A percentile compares a stretch with the other conserved stretches of the same genome.
Conservation (phyloP, 192 early-diverging fungal species). For the Linnemannia zychae region DNA sequence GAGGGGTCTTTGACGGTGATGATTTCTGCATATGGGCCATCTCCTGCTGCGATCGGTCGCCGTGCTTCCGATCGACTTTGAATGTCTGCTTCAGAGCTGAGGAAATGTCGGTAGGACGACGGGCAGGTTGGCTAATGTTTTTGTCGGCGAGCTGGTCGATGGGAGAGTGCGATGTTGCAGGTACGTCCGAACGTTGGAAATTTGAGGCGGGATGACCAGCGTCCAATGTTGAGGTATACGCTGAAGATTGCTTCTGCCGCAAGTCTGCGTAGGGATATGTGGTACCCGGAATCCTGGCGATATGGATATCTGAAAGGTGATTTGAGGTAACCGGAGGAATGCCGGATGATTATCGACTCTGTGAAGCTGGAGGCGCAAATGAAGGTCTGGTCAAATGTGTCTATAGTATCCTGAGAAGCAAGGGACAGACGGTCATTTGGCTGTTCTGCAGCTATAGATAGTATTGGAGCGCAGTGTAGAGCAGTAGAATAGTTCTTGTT, state of each 20-base stretch:
- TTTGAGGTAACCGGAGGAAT: background rate
- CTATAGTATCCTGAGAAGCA: background rate
- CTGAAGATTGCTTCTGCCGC: background rate
- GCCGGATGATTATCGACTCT: background rate
- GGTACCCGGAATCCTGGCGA: background rate
- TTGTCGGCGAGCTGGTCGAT: background rate
- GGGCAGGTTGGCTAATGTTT: background rate
- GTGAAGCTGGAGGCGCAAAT: background rate
- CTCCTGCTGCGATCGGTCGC: conserved; percentile 9
- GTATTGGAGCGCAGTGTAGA: background rate
- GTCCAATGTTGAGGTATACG: background rate
- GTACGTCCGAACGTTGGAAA: background rate
- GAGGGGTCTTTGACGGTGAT: background rate
- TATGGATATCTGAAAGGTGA: background rate
- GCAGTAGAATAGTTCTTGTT: background rate
- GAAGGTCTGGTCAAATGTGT: background rate
- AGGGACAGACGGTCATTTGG: background rate
- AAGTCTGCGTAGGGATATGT: background rate
- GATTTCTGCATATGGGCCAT: background rate
- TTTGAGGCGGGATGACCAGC: background rate
- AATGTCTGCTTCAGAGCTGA: background rate
- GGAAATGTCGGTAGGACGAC: background rate
- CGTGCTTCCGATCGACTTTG: background rate
- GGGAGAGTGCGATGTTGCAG: background rate
- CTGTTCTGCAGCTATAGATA: background rate